Base-by-base conservation (phyloP, 176 grass and related monocot species). In the Calamus simplicifolius region DNA sequence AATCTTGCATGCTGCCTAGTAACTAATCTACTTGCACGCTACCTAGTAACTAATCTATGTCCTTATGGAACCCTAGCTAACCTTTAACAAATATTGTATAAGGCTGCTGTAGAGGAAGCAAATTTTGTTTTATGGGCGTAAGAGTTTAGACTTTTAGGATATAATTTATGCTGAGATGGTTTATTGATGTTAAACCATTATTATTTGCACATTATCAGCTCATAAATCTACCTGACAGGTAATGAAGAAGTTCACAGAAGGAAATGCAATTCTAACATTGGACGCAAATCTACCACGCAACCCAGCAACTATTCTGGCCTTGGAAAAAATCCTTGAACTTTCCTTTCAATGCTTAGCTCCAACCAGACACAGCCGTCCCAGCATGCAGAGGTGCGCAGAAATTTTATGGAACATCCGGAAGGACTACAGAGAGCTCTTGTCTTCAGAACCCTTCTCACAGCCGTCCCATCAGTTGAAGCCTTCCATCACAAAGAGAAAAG, bases 391-490 rank as follows among this genome's bases (percentile, higher is more conserved):
- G 0, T 92, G 93, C 69, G 75, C 75, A 58, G 77, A 76, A 59
- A 60, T 68, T 28, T 75, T 98, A 16, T 98, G 93, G 93, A 62
- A 76, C 27, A 66, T 92, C 53, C 80, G 93, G 61, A 98, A 92
- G 73, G 75, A 69, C 3, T 98, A 80, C 73, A 77, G 69, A 56
- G 84, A 92, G 17, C 61, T 70, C 51, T 69, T 68, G 38, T 52
- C 73, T 63, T 64, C 48, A 15, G 29, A 52, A 63, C 19, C 49
- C 13, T 43, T 43, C 7, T 43, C 35, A 7, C 10, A 43, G 35
- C 35, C 35, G 2, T 43, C 35, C 35, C 35, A 43, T 43, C 35
- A 12, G 3, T 12, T 7, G 35, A 43, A 43, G 1, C 35, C 10
- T 43, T 43, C 35, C 35, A 43, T 43, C 8, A 43, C 7, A 13